Conservation (phyloP, 2,329 filamentous ascomycete genomes). For the Botrytis elliptica region DNA sequence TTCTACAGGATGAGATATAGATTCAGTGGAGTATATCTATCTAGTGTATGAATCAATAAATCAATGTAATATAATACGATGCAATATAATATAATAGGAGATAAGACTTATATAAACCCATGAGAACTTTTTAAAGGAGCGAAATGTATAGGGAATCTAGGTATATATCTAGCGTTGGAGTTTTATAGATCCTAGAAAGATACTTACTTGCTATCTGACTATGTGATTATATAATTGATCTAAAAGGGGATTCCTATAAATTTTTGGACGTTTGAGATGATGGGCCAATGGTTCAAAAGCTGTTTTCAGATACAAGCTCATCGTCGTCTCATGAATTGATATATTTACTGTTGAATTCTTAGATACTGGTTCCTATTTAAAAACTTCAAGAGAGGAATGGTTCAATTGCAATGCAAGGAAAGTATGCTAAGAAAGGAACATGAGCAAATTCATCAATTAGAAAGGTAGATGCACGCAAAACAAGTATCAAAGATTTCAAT, state of each 20-base stretch:
- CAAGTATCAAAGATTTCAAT: neutral
- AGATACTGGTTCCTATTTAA: neutral
- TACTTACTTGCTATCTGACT: neutral
- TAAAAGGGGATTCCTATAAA: neutral
- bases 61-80: too few species aligned
- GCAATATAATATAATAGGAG: too few species aligned
- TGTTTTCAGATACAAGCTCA: too few species aligned
- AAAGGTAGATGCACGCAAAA: neutral
- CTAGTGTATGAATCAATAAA: too few species aligned
- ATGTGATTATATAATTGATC: neutral
- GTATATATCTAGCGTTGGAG: neutral
- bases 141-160: neutral
- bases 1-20: too few species aligned
- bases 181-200: neutral
- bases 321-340: too few species aligned
- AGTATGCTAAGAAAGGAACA: neutral
- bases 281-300: too few species aligned
- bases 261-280: neutral
- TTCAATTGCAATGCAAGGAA: rapidly evolving
- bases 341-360: neutral
- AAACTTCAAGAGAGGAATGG: rapidly evolving
- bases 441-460: neutral
- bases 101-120: neutral
- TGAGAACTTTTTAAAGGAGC: neutral
- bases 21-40: too few species aligned